A percentile compares a stretch with the other conserved stretches of the same genome.
phyloP scores from a whole-genome alignment of 2,329 filamentous ascomycete species.

The Pyrenophora tritici-repentis region DNA sequence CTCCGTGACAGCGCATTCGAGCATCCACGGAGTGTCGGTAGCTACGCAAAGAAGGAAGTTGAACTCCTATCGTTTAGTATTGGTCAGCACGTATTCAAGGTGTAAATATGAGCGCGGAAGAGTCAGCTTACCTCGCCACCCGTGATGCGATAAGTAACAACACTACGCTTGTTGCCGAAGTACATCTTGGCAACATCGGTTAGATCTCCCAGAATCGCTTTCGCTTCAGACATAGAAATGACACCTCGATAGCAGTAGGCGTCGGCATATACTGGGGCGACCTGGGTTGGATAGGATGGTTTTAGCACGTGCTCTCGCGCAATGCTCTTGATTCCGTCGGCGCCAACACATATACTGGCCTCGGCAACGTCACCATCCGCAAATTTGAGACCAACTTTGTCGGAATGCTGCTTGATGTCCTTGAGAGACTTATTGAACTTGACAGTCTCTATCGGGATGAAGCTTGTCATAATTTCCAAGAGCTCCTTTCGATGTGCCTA shows the following conservation, averaged over 20 bases:
- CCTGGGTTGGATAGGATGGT: constrained; percentile 18
- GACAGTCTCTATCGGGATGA: constrained; percentile 36
- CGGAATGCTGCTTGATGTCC: constrained; percentile 33
- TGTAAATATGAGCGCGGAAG: too few species aligned
- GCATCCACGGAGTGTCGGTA: too few species aligned
- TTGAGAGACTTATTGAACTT: constrained; percentile 35
- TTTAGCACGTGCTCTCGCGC: constrained; percentile 27
- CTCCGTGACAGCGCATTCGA: not conserved
- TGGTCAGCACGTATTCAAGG: too few species aligned
- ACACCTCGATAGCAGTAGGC: constrained; percentile 39
- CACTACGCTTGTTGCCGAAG: constrained; percentile 23
- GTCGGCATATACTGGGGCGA: constrained; percentile 31
- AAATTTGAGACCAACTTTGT: not conserved
- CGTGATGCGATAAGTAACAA: constrained; percentile 33
- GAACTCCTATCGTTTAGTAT: not conserved
- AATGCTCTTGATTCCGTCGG: constrained; percentile 54
- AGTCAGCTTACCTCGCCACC: constrained; percentile 15
- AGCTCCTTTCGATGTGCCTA: constrained; percentile 52
- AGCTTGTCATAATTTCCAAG: constrained; percentile 56
- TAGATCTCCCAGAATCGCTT: constrained; percentile 43
- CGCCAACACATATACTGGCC: constrained; percentile 52
- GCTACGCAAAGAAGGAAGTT: constrained; percentile 28
- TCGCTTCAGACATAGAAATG: constrained; percentile 45
- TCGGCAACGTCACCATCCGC: constrained; percentile 42
- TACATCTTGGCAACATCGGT: constrained; percentile 40